phyloP scores from a whole-genome alignment of 139 green algal species.

The Mychonastes homosphaera region DNA sequence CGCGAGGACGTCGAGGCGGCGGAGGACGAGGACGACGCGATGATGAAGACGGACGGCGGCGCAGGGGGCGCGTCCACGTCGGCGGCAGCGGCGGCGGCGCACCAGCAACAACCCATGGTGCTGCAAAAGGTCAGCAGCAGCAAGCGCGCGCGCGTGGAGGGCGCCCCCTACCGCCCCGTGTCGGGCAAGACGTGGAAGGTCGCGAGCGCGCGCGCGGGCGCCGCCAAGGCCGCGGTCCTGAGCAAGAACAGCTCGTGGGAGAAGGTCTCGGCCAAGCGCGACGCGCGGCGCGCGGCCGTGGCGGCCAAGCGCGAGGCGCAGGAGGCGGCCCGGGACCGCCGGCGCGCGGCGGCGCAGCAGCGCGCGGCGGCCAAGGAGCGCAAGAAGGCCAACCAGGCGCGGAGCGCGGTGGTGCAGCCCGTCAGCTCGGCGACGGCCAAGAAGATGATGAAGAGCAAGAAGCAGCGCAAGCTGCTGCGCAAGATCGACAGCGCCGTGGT shows the following conservation, averaged over 20 bases:
- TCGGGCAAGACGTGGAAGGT: constrained; percentile 31
- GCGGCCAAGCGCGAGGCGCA: constrained; percentile 33
- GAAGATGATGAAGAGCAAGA: constrained; percentile 57
- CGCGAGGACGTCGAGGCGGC: no score
- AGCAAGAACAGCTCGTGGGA: constrained; percentile 27
- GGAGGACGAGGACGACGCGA: no score
- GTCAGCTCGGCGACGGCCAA: constrained; percentile 34
- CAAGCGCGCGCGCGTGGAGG: constrained; percentile 19
- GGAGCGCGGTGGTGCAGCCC: constrained; percentile 40
- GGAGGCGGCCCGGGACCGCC: background rate
- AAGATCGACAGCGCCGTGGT: no score
- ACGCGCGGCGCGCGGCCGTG: constrained; percentile 2
- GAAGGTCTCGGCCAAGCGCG: constrained; percentile 23
- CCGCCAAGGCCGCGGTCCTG: constrained; percentile 17
- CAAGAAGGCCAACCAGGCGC: constrained; percentile 33
- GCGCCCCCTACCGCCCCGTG: constrained; percentile 22
- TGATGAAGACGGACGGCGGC: no score
- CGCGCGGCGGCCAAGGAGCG: constrained; percentile 23
- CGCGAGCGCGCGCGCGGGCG: constrained; percentile 16
- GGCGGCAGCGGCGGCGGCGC: no score
- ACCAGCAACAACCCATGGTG: no score
- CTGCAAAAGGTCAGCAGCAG: no score
- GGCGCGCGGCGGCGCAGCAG: constrained; percentile 23
- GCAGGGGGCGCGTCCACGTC: no score
- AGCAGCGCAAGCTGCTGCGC: constrained; percentile 50